A percentile compares a stretch with the other conserved stretches of the same genome.
Evolutionary conservation across 768 basidiomycete species (phyloP).

Genomic region (Tubosaeta brunneosetosa): DNA sequence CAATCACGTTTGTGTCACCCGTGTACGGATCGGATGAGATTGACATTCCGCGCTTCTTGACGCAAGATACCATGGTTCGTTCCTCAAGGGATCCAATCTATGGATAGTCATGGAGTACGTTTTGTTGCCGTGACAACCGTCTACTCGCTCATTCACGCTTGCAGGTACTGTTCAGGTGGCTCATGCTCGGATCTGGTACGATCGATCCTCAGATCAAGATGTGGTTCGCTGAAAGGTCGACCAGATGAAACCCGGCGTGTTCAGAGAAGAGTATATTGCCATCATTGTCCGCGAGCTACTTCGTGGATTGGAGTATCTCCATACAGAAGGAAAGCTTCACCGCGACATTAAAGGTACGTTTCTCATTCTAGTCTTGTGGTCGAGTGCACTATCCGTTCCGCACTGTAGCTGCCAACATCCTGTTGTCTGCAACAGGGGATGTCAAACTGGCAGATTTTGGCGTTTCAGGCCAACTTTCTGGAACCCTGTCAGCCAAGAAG

Average conservation of each 20-base stretch:
- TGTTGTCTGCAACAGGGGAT: slow-evolving; percentile 86
- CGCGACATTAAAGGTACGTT: slow-evolving; percentile 94
- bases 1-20: slow-evolving; percentile 20
- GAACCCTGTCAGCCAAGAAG: slow-evolving; percentile 90
- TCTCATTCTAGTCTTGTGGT: not conserved
- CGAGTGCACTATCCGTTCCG: not conserved
- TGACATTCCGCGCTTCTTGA: slow-evolving; percentile 26
- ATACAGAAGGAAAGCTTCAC: slow-evolving; percentile 93
- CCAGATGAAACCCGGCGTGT: slow-evolving; percentile 98
- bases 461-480: slow-evolving; percentile 94
- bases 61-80: slow-evolving; percentile 89
- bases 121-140: not conserved
- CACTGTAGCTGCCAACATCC: slow-evolving; percentile 80
- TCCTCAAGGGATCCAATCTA: slow-evolving; percentile 88
- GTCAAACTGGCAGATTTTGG: slow-evolving; percentile 99
- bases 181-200: slow-evolving; percentile 94
- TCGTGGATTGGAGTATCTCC: slow-evolving; percentile 90
- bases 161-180: slow-evolving; percentile 93
- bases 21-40: slow-evolving; percentile 30
- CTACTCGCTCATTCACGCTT: slow-evolving; percentile 8
- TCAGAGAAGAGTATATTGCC: slow-evolving; percentile 97
- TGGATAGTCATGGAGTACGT: slow-evolving; percentile 99
- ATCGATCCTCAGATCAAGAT: slow-evolving; percentile 13
- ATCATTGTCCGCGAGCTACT: slow-evolving; percentile 93
- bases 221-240: slow-evolving; percentile 8